These are phyloP conservation scores for Agapanthus africanus DNA, from an alignment of 106 monocot genomes.

Conservation along the genomic window DNA sequence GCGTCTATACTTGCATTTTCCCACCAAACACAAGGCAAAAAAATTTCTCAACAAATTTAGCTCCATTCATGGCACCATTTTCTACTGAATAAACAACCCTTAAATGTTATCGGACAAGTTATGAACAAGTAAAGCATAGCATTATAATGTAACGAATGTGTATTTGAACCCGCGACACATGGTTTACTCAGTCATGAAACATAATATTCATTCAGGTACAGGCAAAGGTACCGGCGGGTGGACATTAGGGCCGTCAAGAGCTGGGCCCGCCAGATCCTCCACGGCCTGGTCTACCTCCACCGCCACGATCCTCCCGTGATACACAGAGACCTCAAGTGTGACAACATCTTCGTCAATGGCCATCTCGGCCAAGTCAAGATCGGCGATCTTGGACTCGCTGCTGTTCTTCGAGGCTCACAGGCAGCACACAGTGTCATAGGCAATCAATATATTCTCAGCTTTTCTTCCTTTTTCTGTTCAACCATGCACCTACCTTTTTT, in stretches of 20 bases:
- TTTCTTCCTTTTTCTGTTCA: neutral
- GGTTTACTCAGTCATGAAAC: no score
- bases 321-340: conserved; percentile 95
- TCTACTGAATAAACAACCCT: no score
- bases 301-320: conserved; percentile 81
- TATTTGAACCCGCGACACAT: no score
- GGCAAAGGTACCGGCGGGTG: conserved; percentile 63
- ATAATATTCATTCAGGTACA: conserved; percentile 52
- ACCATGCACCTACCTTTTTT: neutral
- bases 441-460: neutral
- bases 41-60: no score
- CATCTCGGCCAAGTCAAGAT: conserved; percentile 96
- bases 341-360: conserved; percentile 94
- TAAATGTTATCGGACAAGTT: no score
- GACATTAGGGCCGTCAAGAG: conserved; percentile 67
- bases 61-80: no score
- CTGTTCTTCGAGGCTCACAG: conserved; percentile 61
- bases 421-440: conserved; percentile 91
- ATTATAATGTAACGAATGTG: no score
- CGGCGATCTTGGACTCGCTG: conserved; percentile 91
- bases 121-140: no score
- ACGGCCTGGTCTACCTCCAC: conserved; percentile 80
- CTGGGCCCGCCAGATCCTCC: conserved; percentile 78
- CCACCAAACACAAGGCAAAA: no score
- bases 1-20: no score